These are phyloP conservation scores for Halenospora varia DNA, from an alignment of 495 filamentous ascomycete genomes.

Conservation along the genomic window DNA sequence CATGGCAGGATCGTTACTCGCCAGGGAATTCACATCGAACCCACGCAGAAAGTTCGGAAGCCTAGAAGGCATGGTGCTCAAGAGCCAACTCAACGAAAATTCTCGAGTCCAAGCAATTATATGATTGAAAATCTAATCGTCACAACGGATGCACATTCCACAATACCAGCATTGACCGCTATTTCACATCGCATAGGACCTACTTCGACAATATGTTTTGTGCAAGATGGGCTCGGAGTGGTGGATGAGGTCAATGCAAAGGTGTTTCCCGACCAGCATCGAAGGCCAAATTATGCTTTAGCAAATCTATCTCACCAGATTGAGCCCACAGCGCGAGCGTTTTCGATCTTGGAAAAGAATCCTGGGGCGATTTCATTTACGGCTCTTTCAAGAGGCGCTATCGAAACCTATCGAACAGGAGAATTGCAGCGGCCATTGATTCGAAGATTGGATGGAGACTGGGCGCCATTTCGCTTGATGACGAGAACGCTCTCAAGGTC, in stretches of 20 bases:
- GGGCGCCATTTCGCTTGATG: constrained; percentile 24
- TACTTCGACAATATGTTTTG: constrained; percentile 70
- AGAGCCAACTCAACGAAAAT: not conserved
- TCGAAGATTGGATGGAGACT: constrained; percentile 7
- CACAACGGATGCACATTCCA: constrained; percentile 54
- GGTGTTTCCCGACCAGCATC: constrained; percentile 60
- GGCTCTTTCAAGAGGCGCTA: not conserved
- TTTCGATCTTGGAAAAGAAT: constrained; percentile 55
- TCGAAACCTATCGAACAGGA: not conserved
- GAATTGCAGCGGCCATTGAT: not conserved
- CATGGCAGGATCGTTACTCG: constrained; percentile 24
- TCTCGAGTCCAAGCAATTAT: not conserved
- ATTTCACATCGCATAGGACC: constrained; percentile 64
- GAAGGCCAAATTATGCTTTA: constrained; percentile 70
- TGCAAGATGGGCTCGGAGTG: constrained; percentile 81
- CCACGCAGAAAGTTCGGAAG: constrained; percentile 1
- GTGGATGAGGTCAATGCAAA: constrained; percentile 65
- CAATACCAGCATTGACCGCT: constrained; percentile 48
- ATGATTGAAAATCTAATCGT: constrained; percentile 74
- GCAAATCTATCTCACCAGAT: constrained; percentile 68
- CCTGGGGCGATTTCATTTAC: constrained; percentile 31
- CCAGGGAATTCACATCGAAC: constrained; percentile 38
- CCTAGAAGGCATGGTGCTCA: constrained; percentile 11
- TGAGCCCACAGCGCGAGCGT: constrained; percentile 38
- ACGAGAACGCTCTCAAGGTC: constrained; percentile 25